A percentile compares a stretch with the other conserved stretches of the same genome.
Evolutionary conservation across 2,329 filamentous ascomycete genomes (phyloP).

Genomic region (Knoxdaviesia capensis): DNA sequence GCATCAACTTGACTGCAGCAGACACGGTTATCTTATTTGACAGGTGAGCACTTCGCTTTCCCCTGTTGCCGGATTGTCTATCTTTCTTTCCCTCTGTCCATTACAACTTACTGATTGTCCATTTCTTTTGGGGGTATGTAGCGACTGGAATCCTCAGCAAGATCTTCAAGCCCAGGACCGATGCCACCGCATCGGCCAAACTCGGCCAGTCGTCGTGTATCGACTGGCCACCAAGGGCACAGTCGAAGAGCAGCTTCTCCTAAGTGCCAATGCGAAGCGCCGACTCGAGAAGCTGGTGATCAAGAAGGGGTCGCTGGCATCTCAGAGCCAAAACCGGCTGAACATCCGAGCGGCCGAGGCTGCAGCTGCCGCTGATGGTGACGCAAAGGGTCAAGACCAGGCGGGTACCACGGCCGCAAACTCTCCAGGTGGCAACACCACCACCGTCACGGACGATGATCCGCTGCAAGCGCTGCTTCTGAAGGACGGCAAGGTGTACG

Average conservation of each 20-base stretch:
- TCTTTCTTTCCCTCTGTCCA: neutral
- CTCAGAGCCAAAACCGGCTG: too few relatives aligned
- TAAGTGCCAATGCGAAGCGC: conserved; percentile 80
- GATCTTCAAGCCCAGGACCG: conserved; percentile 93
- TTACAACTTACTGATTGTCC: neutral
- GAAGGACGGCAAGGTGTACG: conserved; percentile 50
- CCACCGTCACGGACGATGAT: conserved; percentile 32
- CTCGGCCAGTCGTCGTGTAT: conserved; percentile 77
- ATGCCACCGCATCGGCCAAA: conserved; percentile 87
- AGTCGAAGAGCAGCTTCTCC: conserved; percentile 70
- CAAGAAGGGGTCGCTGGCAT: conserved; percentile 46
- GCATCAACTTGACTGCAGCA: conserved; percentile 80
- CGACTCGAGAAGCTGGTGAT: conserved; percentile 89
- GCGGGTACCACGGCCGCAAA: conserved; percentile 11
- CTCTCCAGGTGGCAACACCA: too few relatives aligned
- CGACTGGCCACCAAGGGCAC: conserved; percentile 84
- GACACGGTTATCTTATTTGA: conserved; percentile 91
- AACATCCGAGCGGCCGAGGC: too few relatives aligned
- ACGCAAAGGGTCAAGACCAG: conserved; percentile 32
- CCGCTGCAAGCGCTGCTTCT: conserved; percentile 40
- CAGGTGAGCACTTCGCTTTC: conserved; percentile 7
- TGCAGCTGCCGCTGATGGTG: conserved; percentile 43
- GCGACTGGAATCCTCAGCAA: conserved; percentile 88
- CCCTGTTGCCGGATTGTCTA: conserved; percentile 5
- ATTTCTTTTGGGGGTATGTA: neutral